Conservation (phyloP, 352 stramenopile species). For the Nothophytophthora sp. region DNA sequence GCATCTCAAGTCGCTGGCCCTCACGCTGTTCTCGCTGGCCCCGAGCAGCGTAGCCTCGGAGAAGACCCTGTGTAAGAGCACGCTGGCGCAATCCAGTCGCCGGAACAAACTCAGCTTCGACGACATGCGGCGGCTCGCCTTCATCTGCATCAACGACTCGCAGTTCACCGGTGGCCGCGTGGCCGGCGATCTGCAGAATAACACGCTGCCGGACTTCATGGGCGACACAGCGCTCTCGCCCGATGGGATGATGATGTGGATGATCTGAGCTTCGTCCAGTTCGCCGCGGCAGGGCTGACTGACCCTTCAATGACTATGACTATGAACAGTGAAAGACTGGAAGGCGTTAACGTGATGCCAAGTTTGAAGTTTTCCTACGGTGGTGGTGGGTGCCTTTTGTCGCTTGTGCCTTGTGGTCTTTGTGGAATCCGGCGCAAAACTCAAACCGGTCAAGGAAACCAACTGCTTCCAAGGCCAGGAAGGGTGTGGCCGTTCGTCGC, state of each 20-base stretch:
- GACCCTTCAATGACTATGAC: no score
- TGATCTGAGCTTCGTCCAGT: no score
- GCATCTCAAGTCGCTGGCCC: constrained; percentile 68
- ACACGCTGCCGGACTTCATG: constrained; percentile 72
- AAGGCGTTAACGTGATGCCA: no score
- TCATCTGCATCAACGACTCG: constrained; percentile 84
- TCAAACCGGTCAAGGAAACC: no score
- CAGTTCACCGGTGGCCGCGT: constrained; percentile 60
- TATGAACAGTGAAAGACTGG: no score
- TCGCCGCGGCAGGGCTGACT: no score
- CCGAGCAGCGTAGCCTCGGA: constrained; percentile 74
- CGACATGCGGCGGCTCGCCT: constrained; percentile 72
- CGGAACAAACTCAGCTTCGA: constrained; percentile 78
- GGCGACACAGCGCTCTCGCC: constrained; percentile 65
- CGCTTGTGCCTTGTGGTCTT: no score
- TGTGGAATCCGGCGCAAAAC: no score
- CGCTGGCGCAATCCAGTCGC: constrained; percentile 60
- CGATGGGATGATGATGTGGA: constrained; percentile 89
- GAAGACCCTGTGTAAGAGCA: constrained; percentile 69
- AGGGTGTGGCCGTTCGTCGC: no score
- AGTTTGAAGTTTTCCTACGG: no score
- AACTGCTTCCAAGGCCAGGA: no score
- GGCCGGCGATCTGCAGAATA: constrained; percentile 51
- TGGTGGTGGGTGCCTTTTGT: no score
- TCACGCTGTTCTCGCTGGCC: constrained; percentile 78